Percentiles rank a stretch among this genome's conserved stretches.
Conservation (phyloP, 768 basidiomycete genomes). For the Mycena rebaudengoi region DNA sequence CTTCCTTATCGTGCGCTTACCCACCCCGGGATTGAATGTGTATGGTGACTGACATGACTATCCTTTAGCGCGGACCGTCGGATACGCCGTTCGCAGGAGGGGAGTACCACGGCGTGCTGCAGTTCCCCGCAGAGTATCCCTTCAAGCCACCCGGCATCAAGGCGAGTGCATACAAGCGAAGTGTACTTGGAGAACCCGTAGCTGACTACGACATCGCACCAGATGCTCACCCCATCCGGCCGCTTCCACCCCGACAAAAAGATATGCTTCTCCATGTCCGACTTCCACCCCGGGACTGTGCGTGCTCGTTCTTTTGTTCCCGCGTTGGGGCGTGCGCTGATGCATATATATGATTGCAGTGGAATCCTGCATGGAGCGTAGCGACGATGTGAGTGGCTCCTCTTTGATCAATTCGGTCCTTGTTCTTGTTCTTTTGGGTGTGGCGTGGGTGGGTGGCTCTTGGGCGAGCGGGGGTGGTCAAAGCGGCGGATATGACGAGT, state of each 20-base stretch:
- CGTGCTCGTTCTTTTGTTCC: slow-evolving; percentile 39
- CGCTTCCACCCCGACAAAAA: slow-evolving; percentile 92
- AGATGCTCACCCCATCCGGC: slow-evolving; percentile 94
- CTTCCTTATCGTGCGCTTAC: slow-evolving; percentile 81
- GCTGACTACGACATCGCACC: slow-evolving; percentile 13
- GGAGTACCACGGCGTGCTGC: slow-evolving; percentile 92
- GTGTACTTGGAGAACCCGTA: too few relatives aligned
- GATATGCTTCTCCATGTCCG: slow-evolving; percentile 98
- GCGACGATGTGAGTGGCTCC: slow-evolving; percentile 81
- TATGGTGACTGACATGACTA: neutral
- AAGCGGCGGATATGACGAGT: too few relatives aligned
- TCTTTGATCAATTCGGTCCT: neutral
- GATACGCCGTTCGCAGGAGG: slow-evolving; percentile 92
- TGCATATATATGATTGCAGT: slow-evolving; percentile 56
- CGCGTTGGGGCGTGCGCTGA: neutral
- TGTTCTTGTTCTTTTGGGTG: neutral
- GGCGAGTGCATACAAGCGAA: too few relatives aligned
- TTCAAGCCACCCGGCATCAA: slow-evolving; percentile 98
- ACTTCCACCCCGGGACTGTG: slow-evolving; percentile 90
- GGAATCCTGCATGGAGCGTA: slow-evolving; percentile 97
- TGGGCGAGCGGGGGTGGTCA: too few relatives aligned
- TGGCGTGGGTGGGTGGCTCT: too few relatives aligned
- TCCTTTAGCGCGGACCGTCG: slow-evolving; percentile 84
- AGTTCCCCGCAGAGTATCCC: slow-evolving; percentile 94
- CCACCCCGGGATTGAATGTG: neutral